Conservation (phyloP, 108 stramenopile species). For the Pseudonitzschia pungens region DNA sequence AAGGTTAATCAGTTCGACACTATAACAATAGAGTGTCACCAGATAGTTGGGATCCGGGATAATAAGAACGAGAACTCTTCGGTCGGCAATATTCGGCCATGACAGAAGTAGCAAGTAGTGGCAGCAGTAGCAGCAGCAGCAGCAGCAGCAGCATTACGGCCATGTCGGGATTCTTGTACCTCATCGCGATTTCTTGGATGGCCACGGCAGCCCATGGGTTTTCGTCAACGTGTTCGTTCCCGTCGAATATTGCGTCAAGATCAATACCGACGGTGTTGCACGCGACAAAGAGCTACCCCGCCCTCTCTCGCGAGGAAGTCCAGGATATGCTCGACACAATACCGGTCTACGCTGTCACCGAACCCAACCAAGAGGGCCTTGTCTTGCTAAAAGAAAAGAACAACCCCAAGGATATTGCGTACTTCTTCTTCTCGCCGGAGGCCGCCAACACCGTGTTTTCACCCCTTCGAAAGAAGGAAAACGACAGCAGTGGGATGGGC, state of each 20-base stretch:
- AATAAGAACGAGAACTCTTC: too few relatives aligned
- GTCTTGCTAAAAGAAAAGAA: slow-evolving; percentile 21
- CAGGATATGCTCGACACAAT: slow-evolving; percentile 4
- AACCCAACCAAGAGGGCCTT: slow-evolving; percentile 19
- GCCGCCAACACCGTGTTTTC: slow-evolving; percentile 19
- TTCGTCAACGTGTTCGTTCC: background rate
- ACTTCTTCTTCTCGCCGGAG: slow-evolving; percentile 23
- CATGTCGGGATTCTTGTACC: background rate
- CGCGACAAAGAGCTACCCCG: background rate
- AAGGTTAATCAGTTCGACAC: too few relatives aligned
- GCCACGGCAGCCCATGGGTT: background rate
- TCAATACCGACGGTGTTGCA: background rate
- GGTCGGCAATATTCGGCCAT: too few relatives aligned
- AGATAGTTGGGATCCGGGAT: too few relatives aligned
- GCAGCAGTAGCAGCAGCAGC: background rate
- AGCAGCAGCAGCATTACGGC: background rate
- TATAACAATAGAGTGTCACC: too few relatives aligned
- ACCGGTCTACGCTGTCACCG: slow-evolving; percentile 22
- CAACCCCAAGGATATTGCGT: slow-evolving; percentile 13
- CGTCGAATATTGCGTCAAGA: too few relatives aligned
- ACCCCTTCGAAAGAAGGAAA: slow-evolving; percentile 15
- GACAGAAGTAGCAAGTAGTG: too few relatives aligned
- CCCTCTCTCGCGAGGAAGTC: slow-evolving; percentile 13
- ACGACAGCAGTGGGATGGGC: background rate
- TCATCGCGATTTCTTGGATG: background rate